Evolutionary conservation across 208 protist genomes (phyloP), one percentile per base, ranked within the genome.

Genomic region (Wallacemonas rigidus): DNA sequence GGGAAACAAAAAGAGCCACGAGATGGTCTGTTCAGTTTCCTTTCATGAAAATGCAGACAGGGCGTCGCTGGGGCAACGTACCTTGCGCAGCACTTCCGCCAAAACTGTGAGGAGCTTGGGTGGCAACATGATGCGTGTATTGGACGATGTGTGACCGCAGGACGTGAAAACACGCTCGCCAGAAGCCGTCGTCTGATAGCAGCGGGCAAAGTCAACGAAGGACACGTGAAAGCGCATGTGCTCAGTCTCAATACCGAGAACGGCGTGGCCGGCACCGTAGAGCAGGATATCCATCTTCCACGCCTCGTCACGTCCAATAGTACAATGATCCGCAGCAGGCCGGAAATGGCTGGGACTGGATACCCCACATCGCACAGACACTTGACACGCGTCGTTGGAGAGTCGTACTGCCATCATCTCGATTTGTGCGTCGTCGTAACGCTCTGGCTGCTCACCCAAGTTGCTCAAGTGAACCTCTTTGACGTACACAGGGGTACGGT

Each of bases 241-340:
- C 43, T 74, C 71, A n/a, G 72, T 76, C 57, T 88, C 76, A n/a
- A 88, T 62, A n/a, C 71, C 79, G 43, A 88, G 69, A 14, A 85
- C 58, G 45, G 77, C 79, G 48, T 71, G 73, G 54, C 76, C 81
- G 7, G 67, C 72, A 3, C 57, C 48, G 70, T 88, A 88, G 11
- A 88, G 39, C 45, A 88, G 61, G 48, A 88, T 54, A 71, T 88
- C 83, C 45, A 88, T 53, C 41, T 56, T 53, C 83, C 83, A 88
- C 11, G 73, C 68, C 12, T 45, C 35, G 63, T 70, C 43, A 40
- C 7, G 26, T n/a, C 12, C 54, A 41, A 73, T 69, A 3, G 61
- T 47, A 9, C 40, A 38, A 12, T 17, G 53, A 56, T 79, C 75
- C 48, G 61, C 41, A 1, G 40, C n/a, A 8, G 69, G 75, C 17